A percentile compares a stretch with the other conserved stretches of the same genome.
Evolutionary conservation across 2,329 filamentous ascomycete species (phyloP).

Genomic region (Thielaviopsis punctulata): DNA sequence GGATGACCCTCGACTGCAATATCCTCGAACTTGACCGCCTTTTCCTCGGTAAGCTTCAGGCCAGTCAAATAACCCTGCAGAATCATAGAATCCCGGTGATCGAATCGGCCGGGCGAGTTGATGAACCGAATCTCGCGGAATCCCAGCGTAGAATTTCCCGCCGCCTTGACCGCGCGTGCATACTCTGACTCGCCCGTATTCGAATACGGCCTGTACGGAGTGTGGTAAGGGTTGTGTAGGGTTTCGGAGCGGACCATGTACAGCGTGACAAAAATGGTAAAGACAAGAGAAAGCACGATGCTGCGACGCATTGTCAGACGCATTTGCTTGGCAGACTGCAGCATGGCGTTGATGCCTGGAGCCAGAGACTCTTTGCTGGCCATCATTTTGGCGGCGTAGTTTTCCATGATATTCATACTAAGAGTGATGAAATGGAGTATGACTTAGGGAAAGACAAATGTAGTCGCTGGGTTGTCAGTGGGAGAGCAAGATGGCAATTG

Average conservation of each 20-base stretch:
- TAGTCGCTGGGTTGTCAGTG: too few species aligned
- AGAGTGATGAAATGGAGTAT: too few species aligned
- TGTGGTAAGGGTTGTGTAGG: background rate
- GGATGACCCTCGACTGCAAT: constrained; percentile 16
- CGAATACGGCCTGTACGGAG: background rate
- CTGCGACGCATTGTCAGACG: background rate
- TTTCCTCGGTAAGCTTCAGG: constrained; percentile 14
- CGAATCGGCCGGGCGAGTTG: constrained; percentile 16
- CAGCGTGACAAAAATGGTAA: background rate
- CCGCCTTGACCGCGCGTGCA: constrained; percentile 7
- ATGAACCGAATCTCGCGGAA: constrained; percentile 16
- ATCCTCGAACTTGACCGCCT: constrained; percentile 14
- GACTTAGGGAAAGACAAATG: too few species aligned
- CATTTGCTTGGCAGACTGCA: background rate
- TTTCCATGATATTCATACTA: too few species aligned
- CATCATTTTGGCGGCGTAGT: background rate
- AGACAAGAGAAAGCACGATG: background rate
- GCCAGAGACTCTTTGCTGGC: background rate
- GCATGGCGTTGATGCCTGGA: background rate
- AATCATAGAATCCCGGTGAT: constrained; percentile 16
- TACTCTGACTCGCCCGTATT: background rate
- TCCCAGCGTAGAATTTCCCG: constrained; percentile 16
- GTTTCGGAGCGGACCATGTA: background rate
- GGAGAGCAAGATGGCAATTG: too few species aligned
- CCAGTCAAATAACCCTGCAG: constrained; percentile 18